Evolutionary conservation across 306 rosid species (phyloP).

Genomic region (Gastrolobium villosum): DNA sequence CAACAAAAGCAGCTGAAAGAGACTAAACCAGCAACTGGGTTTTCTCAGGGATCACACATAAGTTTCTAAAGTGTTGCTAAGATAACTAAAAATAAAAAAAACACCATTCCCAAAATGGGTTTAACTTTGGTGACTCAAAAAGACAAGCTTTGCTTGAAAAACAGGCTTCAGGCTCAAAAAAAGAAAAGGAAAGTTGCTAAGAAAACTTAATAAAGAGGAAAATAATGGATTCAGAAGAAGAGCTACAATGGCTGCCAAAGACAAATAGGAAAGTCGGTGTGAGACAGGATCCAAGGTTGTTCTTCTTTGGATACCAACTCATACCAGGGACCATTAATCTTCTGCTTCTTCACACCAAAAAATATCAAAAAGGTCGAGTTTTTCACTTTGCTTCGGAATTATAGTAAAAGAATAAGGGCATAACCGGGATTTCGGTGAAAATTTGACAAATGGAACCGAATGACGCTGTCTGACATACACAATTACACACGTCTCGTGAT

Average conservation of each 20-base stretch:
- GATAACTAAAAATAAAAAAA: slow-evolving; percentile 29
- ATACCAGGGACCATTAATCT: slow-evolving; percentile 43
- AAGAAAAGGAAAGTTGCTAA: slow-evolving; percentile 41
- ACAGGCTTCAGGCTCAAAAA: slow-evolving; percentile 48
- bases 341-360: neutral
- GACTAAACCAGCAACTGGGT: slow-evolving; percentile 40
- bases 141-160: slow-evolving; percentile 44
- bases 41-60: slow-evolving; percentile 50
- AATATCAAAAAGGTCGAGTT: neutral
- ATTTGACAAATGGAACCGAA: slow-evolving; percentile 22
- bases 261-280: slow-evolving; percentile 24
- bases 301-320: slow-evolving; percentile 55
- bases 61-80: slow-evolving; percentile 24
- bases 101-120: slow-evolving; percentile 40
- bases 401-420: slow-evolving; percentile 11
- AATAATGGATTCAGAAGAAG: slow-evolving; percentile 53
- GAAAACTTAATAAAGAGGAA: slow-evolving; percentile 43
- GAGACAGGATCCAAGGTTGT: slow-evolving; percentile 53
- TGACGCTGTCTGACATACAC: slow-evolving; percentile 14
- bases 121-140: slow-evolving; percentile 34
- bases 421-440: neutral
- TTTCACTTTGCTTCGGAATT: neutral
- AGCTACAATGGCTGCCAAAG: slow-evolving; percentile 54
- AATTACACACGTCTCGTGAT: neutral
- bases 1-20: slow-evolving; percentile 5